These are phyloP conservation scores for Gracilaria domingensis DNA, from an alignment of 23 red algal species.

Conservation along the genomic window DNA sequence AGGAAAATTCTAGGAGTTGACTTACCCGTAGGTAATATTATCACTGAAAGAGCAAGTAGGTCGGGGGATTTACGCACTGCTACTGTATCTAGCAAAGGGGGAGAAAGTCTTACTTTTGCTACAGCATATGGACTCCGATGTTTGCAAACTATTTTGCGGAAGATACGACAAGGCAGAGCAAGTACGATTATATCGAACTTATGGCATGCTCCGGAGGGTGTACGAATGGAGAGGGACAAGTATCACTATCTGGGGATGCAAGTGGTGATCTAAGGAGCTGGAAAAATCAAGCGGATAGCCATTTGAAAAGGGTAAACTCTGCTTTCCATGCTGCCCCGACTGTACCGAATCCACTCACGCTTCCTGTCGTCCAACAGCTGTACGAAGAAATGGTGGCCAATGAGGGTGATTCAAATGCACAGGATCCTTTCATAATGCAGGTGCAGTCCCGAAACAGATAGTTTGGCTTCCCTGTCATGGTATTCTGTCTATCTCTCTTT, in stretches of 20 bases:
- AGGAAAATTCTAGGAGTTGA: constrained; percentile 52
- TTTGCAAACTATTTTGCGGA: constrained; percentile 89
- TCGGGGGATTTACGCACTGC: constrained; percentile 45
- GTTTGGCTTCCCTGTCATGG: constrained; percentile 15
- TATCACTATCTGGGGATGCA: not conserved
- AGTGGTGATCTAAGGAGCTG: not conserved
- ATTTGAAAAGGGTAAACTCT: constrained; percentile 26
- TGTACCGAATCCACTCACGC: not conserved
- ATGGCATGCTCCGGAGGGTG: constrained; percentile 94
- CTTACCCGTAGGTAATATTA: constrained; percentile 18
- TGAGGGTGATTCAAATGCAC: not conserved
- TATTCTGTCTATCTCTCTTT: not conserved
- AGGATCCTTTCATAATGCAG: not conserved
- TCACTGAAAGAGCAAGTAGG: constrained; percentile 40
- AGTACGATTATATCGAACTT: constrained; percentile 88
- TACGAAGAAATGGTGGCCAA: not conserved
- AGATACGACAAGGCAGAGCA: constrained; percentile 34
- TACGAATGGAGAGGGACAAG: constrained; percentile 88
- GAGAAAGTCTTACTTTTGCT: constrained; percentile 68
- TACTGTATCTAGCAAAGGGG: constrained; percentile 24
- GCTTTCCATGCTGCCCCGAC: constrained; percentile 21
- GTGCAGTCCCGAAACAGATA: constrained; percentile 5
- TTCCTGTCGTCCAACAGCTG: constrained; percentile 5
- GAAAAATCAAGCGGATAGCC: constrained; percentile 34
- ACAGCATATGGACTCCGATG: constrained; percentile 88